Evolutionary conservation across 2,329 filamentous ascomycete species (phyloP), one percentile per base, ranked within the genome.

Genomic region (Scolecobasidium constrictum): DNA sequence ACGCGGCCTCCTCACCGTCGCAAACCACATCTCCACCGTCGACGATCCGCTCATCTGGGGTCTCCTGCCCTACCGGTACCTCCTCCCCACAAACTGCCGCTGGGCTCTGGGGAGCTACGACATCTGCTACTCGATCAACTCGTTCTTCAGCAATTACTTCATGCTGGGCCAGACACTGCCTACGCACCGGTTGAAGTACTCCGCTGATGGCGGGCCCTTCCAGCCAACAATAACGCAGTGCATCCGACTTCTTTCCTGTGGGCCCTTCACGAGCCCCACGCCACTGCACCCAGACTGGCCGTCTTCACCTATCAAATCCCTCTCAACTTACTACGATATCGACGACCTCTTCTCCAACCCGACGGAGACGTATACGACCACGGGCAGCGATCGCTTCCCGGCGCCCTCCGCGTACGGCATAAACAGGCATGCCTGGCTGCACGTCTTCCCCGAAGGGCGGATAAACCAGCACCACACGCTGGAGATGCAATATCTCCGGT

Each of bases 31-130:
- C n/a, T n/a, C n/a, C n/a, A n/a, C n/a, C n/a, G 67, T 96, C 53
- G 92, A 98, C 63, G 92, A 98, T 65, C 92, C 92, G 18, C 65
- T 96, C 46, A 79, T 95, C 52, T 98, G 90, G 90, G 90, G 90
- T 17, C 77, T 86, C 28, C 66, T 98, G 3, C 92, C 92, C 1
- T 61, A 85, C 36, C 72, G 73, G 39, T 86, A 92, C 56, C 67
- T 76, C 50, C 76, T 80, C 46, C 77, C 83, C 16, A 69, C 73
- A 43, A 92, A 88, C 57, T 72, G 86, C 55, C 78, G 92, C 59
- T 96, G 88, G 86, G 78, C 81, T 7, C 73, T 96, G 43, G 92
- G 86, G 18, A 93, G 87, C 54, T 86, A 95, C 60, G 92, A 98
- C 61, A 87, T 98, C 47, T 95, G 88, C 64, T 98, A 93, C 62